phyloP scores from a whole-genome alignment of 2,329 filamentous ascomycete species.

The Anthostomella pinea region DNA sequence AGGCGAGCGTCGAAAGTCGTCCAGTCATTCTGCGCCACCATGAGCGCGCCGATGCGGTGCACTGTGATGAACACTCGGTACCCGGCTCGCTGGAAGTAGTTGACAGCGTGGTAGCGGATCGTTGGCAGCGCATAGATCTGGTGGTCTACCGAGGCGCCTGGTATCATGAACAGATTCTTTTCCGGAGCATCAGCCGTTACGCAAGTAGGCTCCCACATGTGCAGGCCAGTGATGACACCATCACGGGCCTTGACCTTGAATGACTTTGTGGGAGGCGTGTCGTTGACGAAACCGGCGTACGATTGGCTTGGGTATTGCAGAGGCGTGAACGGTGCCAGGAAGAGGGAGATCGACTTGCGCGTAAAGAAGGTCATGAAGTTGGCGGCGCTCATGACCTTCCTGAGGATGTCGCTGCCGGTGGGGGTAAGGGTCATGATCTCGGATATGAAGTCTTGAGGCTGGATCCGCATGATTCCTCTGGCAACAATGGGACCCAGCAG shows the following conservation, averaged over 20 bases:
- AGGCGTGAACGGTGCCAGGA: constrained; percentile 52
- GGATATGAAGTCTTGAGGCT: constrained; percentile 50
- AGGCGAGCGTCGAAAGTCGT: constrained; percentile 60
- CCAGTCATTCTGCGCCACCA: constrained; percentile 48
- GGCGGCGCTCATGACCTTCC: constrained; percentile 43
- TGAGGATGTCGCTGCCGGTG: constrained; percentile 44
- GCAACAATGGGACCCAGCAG: constrained; percentile 47
- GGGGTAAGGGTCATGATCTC: constrained; percentile 54
- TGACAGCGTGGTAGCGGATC: constrained; percentile 60
- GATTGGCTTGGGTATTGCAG: constrained; percentile 53
- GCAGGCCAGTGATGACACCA: constrained; percentile 49
- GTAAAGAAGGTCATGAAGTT: constrained; percentile 57
- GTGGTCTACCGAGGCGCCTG: constrained; percentile 61
- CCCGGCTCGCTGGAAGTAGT: constrained; percentile 59
- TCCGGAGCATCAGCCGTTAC: constrained; percentile 33
- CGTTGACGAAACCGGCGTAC: constrained; percentile 51
- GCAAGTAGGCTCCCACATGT: constrained; percentile 59
- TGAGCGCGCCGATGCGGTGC: constrained; percentile 55
- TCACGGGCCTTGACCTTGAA: constrained; percentile 51
- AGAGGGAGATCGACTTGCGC: constrained; percentile 48
- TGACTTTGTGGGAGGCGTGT: constrained; percentile 42
- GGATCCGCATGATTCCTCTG: constrained; percentile 57
- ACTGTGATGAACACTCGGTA: constrained; percentile 59
- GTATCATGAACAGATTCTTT: constrained; percentile 58
- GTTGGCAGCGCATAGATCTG: constrained; percentile 62